Conservation (phyloP, 2,329 filamentous ascomycete genomes). For the Annulohypoxylon truncatum region DNA sequence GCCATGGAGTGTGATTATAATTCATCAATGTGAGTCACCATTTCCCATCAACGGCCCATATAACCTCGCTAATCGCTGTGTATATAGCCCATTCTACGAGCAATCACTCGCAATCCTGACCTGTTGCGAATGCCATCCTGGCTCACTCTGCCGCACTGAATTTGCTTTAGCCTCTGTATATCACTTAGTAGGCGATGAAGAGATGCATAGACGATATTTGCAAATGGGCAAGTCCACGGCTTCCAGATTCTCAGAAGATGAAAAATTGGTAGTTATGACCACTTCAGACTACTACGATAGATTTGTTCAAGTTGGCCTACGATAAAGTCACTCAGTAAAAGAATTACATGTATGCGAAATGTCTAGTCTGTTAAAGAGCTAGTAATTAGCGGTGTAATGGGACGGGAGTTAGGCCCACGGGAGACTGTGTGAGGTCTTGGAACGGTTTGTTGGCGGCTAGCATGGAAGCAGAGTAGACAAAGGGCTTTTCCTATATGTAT, state of each 20-base stretch:
- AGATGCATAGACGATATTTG: neutral
- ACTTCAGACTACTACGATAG: neutral
- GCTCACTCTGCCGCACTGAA: neutral
- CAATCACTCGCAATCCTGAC: slow-evolving; percentile 4
- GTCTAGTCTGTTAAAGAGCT: too few species aligned
- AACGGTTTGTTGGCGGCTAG: too few species aligned
- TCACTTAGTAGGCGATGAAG: neutral
- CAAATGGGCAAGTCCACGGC: neutral
- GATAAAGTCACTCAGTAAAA: neutral
- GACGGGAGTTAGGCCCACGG: too few species aligned
- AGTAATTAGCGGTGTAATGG: too few species aligned
- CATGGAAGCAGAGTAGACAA: too few species aligned
- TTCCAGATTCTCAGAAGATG: neutral
- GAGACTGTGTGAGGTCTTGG: too few species aligned
- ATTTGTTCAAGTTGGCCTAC: slow-evolving; percentile 5
- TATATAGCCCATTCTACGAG: slow-evolving; percentile 1
- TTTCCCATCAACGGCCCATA: neutral
- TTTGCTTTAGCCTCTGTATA: neutral
- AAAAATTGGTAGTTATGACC: neutral
- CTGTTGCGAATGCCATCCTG: slow-evolving; percentile 7
- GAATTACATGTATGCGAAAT: neutral
- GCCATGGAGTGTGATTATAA: neutral
- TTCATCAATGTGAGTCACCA: neutral
- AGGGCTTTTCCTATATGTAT: too few species aligned
- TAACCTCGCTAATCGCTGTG: neutral